phyloP scores from a whole-genome alignment of 192 early-diverging fungal species.

The Phlyctochytrium bullatum region DNA sequence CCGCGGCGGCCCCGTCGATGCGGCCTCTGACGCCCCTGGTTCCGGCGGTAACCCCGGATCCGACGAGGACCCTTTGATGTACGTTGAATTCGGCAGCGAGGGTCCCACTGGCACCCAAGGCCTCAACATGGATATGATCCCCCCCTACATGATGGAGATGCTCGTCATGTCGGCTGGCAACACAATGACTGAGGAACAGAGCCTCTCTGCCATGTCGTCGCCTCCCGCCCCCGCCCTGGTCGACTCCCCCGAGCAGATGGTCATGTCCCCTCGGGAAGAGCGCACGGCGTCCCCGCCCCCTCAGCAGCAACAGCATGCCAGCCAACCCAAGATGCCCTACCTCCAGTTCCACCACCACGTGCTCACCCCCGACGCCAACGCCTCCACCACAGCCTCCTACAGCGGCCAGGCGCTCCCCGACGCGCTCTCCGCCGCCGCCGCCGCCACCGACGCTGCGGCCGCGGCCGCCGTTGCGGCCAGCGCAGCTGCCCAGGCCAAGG shows the following conservation, averaged over 20 bases:
- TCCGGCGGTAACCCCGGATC: neutral
- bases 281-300: neutral
- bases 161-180: too few relatives aligned
- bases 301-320: neutral
- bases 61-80: neutral
- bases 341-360: too few relatives aligned
- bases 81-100: too few relatives aligned
- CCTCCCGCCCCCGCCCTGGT: neutral
- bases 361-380: neutral
- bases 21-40: too few relatives aligned
- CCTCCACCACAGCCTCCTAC: neutral
- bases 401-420: neutral
- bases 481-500: conserved; percentile 25
- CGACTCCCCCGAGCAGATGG: neutral
- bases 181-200: neutral
- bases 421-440: neutral
- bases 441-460: neutral
- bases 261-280: too few relatives aligned
- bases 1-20: neutral
- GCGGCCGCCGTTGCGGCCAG: neutral
- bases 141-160: too few relatives aligned
- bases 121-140: neutral
- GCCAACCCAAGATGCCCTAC: too few relatives aligned
- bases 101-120: neutral
- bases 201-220: neutral